Base-by-base conservation (phyloP, 768 basidiomycete species). In the Leccinum incarnatum region DNA sequence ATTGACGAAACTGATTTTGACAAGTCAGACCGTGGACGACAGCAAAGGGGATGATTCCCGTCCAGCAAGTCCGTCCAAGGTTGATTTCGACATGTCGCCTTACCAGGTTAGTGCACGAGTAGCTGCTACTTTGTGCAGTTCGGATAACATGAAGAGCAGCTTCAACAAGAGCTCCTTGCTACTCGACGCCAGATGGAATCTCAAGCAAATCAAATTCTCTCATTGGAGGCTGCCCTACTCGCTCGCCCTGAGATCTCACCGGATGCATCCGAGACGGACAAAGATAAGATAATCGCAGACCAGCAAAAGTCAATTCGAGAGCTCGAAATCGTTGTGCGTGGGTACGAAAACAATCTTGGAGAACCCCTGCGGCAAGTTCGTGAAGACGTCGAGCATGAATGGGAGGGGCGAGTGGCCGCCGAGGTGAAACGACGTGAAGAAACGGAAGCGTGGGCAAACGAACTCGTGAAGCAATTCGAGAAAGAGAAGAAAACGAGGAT, bases 61-160 rank as follows among this genome's bases (percentile, higher is more conserved):
- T 17, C 89, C 94, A 1, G 79, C 79, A 6, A 95, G 93, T 72
- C 95, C 95, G 0, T 82, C 82, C 55, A 96, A 95, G 76, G 77
- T 97, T 32, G 91, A 95, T 71, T 95, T 93, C 65, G 91, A 94
- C 68, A 85, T 91, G 84, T 84, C 90, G 1, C 89, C 91, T 2
- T 93, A 93, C 62, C 88, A 93, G 77, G 88, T 89, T 49, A 30
- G 71, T 64, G 11, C 2, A 19, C 25, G 9, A 12, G 4, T 36
- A 14, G n/a, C 14, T 3, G 48, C 17, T 47, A 32, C 37, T 4
- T 23, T 2, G 25, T 30, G 21, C 21, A 9, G 37, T 50, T 30
- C 51, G 17, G 17, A 53, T 42, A 6, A 49, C 51, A 42, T 51
- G 25, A 4, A 10, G 4, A 21, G 17, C 46, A 93, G 87, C 79